A percentile compares a stretch with the other conserved stretches of the same genome.
Evolutionary conservation across 768 basidiomycete genomes (phyloP).

Genomic region (Hericium coralloides): DNA sequence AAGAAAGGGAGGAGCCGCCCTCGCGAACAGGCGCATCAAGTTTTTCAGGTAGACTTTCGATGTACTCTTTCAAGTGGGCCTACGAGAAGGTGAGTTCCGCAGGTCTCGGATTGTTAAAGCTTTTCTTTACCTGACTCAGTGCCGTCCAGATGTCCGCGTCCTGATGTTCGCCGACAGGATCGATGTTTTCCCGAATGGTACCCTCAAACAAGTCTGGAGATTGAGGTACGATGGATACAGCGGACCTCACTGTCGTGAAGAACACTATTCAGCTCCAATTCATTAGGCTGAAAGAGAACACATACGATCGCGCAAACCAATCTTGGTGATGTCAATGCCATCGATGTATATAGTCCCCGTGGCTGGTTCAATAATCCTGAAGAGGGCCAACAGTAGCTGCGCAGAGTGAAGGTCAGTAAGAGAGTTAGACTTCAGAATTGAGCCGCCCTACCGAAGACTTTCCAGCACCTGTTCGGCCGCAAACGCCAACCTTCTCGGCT

Average conservation of each 20-base stretch:
- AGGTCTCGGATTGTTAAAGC: too few relatives aligned
- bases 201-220: slow-evolving; percentile 46
- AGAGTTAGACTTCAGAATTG: neutral
- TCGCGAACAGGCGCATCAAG: slow-evolving; percentile 70
- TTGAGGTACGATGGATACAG: slow-evolving; percentile 52
- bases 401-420: neutral
- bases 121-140: slow-evolving; percentile 44
- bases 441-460: slow-evolving; percentile 59
- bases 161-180: slow-evolving; percentile 65
- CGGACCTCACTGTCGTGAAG: slow-evolving; percentile 50
- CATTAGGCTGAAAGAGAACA: slow-evolving; percentile 21
- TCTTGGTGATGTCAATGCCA: slow-evolving; percentile 63
- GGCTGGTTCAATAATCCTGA: slow-evolving; percentile 68
- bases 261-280: neutral
- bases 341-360: slow-evolving; percentile 66
- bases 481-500: slow-evolving; percentile 84
- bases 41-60: slow-evolving; percentile 54
- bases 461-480: slow-evolving; percentile 75
- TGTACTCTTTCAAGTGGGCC: slow-evolving; percentile 61
- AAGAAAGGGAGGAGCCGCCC: slow-evolving; percentile 72
- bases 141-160: slow-evolving; percentile 88
- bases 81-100: slow-evolving; percentile 23
- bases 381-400: slow-evolving; percentile 59
- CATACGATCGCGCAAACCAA: slow-evolving; percentile 69
- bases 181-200: slow-evolving; percentile 79